A percentile compares a stretch with the other conserved stretches of the same genome.
These are phyloP conservation scores for Sclerotiophoma versabilis DNA, from an alignment of 2,329 filamentous ascomycete species.

Conservation along the genomic window DNA sequence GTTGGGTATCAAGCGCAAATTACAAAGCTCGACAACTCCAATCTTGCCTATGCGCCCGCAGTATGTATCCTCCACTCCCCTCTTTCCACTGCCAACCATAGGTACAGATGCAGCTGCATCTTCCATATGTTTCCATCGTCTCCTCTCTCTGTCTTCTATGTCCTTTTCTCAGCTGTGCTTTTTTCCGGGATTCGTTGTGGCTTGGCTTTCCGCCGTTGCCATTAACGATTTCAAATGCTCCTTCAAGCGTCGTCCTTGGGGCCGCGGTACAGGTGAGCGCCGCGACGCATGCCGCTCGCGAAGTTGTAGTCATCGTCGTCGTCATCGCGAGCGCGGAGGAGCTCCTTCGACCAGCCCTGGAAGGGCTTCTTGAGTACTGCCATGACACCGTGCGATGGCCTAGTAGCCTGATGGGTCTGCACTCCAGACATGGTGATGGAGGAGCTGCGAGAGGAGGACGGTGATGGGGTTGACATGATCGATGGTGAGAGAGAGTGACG, in stretches of 20 bases:
- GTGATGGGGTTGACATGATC: slow-evolving; percentile 12
- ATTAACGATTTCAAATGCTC: background rate
- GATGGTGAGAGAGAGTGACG: background rate
- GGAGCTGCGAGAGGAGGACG: slow-evolving; percentile 10
- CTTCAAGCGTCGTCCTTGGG: background rate
- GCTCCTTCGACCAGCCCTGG: slow-evolving; percentile 44
- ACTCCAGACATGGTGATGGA: slow-evolving; percentile 5
- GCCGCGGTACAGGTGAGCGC: slow-evolving; percentile 18
- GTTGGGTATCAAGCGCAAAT: too few relatives aligned
- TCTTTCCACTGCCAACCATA: too few relatives aligned
- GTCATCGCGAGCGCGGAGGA: slow-evolving; percentile 41
- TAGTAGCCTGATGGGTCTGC: background rate
- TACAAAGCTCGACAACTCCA: too few relatives aligned
- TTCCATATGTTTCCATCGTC: too few relatives aligned
- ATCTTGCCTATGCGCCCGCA: too few relatives aligned
- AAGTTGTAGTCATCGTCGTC: slow-evolving; percentile 50
- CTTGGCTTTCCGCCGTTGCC: too few relatives aligned
- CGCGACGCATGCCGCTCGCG: slow-evolving; percentile 30
- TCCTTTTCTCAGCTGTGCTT: too few relatives aligned
- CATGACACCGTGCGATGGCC: slow-evolving; percentile 15
- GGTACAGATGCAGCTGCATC: too few relatives aligned
- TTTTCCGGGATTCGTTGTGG: too few relatives aligned
- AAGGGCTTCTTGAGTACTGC: slow-evolving; percentile 44
- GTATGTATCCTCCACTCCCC: too few relatives aligned
- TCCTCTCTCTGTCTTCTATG: too few relatives aligned